Base-by-base conservation (phyloP, 2,329 filamentous ascomycete genomes). In the Colletotrichum australisinense region DNA sequence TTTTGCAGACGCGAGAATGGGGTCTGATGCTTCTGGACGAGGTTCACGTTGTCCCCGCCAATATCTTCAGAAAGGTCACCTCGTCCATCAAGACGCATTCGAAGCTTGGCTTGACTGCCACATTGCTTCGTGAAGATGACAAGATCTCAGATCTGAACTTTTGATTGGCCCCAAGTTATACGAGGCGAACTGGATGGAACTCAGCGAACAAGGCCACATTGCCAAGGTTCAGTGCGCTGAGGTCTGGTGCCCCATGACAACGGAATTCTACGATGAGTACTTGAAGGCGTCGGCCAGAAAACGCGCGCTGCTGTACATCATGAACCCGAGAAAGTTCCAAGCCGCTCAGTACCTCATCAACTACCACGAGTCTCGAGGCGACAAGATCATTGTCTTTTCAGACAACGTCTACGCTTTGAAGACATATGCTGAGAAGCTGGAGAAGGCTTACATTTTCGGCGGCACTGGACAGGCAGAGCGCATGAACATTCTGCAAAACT, bases 171-270 rank as follows among this genome's bases (percentile, higher is more conserved):
- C 97, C 0, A 99, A 99, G 82, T 87, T 99, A 0, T 99, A 98
- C 80, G 97, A 99, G 83, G 97, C 97, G 32, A 99, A 99, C 82
- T 99, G 97, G 97, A 98, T 98, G 92, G 97, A 99, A 82, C 89
- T 99, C 53, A 97, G 96, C 1, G 94, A 98, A 79, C 95, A 98
- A 83, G 97, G 97, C 0, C 95, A 98, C 80, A 99, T 99, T 81
- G 97, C 97, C 46, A 93, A 95, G 77, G 97, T 99, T 2, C 97
- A 99, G 82, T 99, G 97, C 82, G 97, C 97, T 16, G 97, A 99
- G 83, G 97, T 99, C 7, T 99, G 97, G 97, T 99, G 97, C 80
- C 95, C 96, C 2, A 99, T 99, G 97, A 97, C 97, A 0, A 97
- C 95, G 0, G 97, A 99, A 78, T 99, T 99, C 81, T 98, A 98